Evolutionary conservation across 805 yeast species (phyloP), one percentile per base, ranked within the genome.

Genomic region (Millerozyma miso): DNA sequence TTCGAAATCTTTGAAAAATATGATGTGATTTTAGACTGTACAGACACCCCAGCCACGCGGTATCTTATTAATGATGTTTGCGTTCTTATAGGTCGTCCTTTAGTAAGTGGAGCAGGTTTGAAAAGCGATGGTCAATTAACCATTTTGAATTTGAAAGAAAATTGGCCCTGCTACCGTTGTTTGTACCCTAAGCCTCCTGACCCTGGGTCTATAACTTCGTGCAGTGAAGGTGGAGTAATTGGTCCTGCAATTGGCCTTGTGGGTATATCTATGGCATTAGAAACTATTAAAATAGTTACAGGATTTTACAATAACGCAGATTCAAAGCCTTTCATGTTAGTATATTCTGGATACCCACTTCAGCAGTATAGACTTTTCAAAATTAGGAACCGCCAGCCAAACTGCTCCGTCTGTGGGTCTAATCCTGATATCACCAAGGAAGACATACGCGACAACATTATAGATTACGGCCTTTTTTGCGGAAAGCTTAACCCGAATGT

Each of bases 231-330:
- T 2, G 97, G 97, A 4, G 95, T 91, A 0, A 62, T 93, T 19
- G 99, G 99, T 0, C 96, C 98, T 0, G 93, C 90, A n/a, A 95
- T 93, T 42, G 99, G 99, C 0, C 53, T 88, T 1, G 79, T 91
- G 58, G 99, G 99, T 7, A 71, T 81, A 0, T 73, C 86, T 72
- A 91, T 93, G 85, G 95, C 97, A 0, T 64, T 85, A 16, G 99
- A 93, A 55, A 74, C 95, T 0, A 73, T 95, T 19, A 90, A 91
- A 58, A 69, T 91, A 5, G 54, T 88, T 2, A 70, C 83, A 2
- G 81, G 75, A 0, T 67, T 63, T 31, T 85, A 87, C 52, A 51
- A 54, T 4, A 32, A 42, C 1, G 75, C 73, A 0, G 72, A 65
- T 37, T 87, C 86, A 60, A 62, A 69, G 42, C 96, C 96, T 0